Evolutionary conservation across 2,329 filamentous ascomycete genomes (phyloP).

Genomic region (Zelopaecilomyces penicillatus): DNA sequence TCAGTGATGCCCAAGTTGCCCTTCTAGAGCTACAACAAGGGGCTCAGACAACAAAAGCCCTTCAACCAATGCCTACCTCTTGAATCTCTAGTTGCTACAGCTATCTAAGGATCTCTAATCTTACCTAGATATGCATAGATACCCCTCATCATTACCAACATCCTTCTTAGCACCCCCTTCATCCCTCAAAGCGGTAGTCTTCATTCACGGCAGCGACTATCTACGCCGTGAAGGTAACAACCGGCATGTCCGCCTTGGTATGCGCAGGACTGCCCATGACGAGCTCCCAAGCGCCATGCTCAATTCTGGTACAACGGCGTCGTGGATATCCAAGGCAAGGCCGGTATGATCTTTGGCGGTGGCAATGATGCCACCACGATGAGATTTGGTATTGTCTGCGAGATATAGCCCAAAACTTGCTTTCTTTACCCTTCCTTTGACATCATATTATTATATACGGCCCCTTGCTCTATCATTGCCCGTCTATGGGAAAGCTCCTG

Average conservation of each 20-base stretch:
- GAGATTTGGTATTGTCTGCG: not conserved
- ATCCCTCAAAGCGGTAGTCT: conserved; percentile 21
- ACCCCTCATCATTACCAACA: conserved; percentile 21
- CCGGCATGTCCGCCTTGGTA: conserved; percentile 28
- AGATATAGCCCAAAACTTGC: not conserved
- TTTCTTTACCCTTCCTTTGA: not conserved
- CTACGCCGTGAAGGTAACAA: conserved; percentile 30
- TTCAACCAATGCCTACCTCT: too few species aligned
- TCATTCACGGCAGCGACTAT: conserved; percentile 32
- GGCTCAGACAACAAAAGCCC: too few species aligned
- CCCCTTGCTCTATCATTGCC: too few species aligned
- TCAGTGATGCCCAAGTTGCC: too few species aligned
- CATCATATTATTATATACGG: too few species aligned
- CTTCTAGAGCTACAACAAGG: too few species aligned
- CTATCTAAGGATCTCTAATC: too few species aligned
- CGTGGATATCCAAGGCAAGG: conserved; percentile 24
- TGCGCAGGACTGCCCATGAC: conserved; percentile 26
- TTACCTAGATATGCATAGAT: conserved; percentile 24
- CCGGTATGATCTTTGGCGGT: conserved; percentile 25
- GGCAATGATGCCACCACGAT: conserved; percentile 21
- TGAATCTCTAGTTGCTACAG: too few species aligned
- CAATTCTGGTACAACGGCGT: conserved; percentile 30
- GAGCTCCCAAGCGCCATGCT: conserved; percentile 22
- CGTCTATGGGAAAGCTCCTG: too few species aligned
- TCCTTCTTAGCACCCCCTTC: conserved; percentile 27